Evolutionary conservation across 768 basidiomycete genomes (phyloP).

Genomic region (Suillus hirtellus): DNA sequence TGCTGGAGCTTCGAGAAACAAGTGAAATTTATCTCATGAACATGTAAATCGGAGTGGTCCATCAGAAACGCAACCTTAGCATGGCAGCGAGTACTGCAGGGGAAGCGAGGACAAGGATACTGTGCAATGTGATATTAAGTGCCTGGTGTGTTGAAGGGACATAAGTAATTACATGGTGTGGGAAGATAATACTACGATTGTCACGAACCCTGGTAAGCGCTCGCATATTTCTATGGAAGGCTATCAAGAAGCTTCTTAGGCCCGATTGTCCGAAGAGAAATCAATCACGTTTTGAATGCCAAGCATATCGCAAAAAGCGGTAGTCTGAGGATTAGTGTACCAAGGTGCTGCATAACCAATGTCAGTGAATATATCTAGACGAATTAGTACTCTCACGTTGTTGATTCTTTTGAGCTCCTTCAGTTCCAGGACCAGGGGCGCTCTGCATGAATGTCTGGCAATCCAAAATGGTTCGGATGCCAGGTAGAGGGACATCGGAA

Average conservation of each 20-base stretch:
- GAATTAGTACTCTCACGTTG: constrained; percentile 35
- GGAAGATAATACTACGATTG: background rate
- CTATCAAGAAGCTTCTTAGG: constrained; percentile 3
- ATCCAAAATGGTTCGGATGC: constrained; percentile 44
- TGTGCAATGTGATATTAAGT: background rate
- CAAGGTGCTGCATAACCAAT: constrained; percentile 52
- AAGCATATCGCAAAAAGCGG: constrained; percentile 79
- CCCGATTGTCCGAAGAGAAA: constrained; percentile 15
- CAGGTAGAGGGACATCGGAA: constrained; percentile 15
- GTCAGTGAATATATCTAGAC: background rate
- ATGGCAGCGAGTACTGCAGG: background rate
- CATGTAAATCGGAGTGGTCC: background rate
- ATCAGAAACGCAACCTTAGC: background rate
- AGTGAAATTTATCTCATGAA: background rate
- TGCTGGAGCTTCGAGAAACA: background rate
- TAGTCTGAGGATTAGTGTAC: constrained; percentile 90
- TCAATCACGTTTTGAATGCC: constrained; percentile 75
- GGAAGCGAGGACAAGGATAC: background rate
- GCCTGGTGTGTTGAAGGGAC: background rate
- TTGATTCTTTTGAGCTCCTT: constrained; percentile 40
- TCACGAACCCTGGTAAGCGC: background rate
- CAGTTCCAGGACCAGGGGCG: constrained; percentile 51
- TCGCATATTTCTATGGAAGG: background rate
- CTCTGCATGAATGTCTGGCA: constrained; percentile 72
- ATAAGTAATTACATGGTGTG: background rate